phyloP scores from a whole-genome alignment of 2,329 filamentous ascomycete genomes.

The Incumbomyces delicatus region DNA sequence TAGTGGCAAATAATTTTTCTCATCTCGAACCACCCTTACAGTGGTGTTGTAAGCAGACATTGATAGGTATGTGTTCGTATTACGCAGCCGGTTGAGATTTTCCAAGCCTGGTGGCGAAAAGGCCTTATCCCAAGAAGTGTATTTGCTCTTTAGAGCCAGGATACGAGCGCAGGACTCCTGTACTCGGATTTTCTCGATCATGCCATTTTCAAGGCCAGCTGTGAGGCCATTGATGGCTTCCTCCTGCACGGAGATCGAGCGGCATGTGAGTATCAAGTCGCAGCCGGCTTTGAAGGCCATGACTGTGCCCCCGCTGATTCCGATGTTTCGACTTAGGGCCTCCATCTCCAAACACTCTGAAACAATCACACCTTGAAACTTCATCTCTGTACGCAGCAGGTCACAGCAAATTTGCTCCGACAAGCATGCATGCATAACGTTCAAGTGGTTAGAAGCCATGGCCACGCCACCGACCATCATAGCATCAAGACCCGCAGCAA shows the following conservation, averaged over 20 bases:
- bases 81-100: constrained; percentile 69
- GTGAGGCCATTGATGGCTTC: constrained; percentile 87
- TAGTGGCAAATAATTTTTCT: constrained; percentile 72
- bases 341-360: constrained; percentile 97
- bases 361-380: constrained; percentile 84
- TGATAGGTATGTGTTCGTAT: constrained; percentile 70
- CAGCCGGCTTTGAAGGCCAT: constrained; percentile 97
- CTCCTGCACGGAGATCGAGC: constrained; percentile 77
- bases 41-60: constrained; percentile 82
- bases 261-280: constrained; percentile 79
- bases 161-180: constrained; percentile 71
- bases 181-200: constrained; percentile 71
- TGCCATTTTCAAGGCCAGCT: constrained; percentile 79
- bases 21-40: constrained; percentile 86
- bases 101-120: constrained; percentile 74
- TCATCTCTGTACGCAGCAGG: constrained; percentile 74
- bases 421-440: constrained; percentile 89
- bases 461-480: constrained; percentile 96
- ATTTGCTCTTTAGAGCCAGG: constrained; percentile 69
- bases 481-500: constrained; percentile 74
- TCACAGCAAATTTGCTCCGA: constrained; percentile 91
- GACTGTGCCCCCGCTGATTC: constrained; percentile 91
- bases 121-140: constrained; percentile 83
- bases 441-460: constrained; percentile 83
- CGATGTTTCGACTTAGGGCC: constrained; percentile 85